These are phyloP conservation scores for Pelargonium exstipulatum DNA, from an alignment of 441 rosid genomes.

Conservation along the genomic window DNA sequence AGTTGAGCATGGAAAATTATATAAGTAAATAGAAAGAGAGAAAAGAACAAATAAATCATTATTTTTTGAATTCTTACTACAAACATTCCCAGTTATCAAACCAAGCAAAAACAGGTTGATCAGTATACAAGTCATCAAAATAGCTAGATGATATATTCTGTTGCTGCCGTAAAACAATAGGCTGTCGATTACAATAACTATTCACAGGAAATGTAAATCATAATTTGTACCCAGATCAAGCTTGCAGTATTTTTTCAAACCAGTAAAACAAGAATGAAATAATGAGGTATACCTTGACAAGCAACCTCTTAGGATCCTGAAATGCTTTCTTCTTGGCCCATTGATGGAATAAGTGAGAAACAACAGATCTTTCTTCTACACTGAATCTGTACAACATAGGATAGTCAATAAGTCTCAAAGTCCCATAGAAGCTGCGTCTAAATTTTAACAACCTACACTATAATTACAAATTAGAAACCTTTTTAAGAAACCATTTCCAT, in stretches of 20 bases:
- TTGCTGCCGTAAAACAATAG: neutral
- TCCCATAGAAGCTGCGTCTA: neutral
- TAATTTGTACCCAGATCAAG: neutral
- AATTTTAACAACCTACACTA: neutral
- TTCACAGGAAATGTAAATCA: neutral
- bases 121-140: neutral
- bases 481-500: constrained; percentile 62
- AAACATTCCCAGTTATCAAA: neutral
- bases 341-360: constrained; percentile 85
- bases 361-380: constrained; percentile 69
- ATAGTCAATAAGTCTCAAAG: neutral
- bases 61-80: neutral
- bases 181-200: neutral
- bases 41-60: neutral
- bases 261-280: constrained; percentile 13
- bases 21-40: neutral
- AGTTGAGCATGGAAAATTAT: neutral
- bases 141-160: constrained; percentile 3
- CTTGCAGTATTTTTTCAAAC: neutral
- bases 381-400: constrained; percentile 47
- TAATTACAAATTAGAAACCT: constrained; percentile 37
- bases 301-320: constrained; percentile 76
- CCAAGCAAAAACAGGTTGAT: neutral
- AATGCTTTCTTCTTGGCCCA: constrained; percentile 97
- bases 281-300: constrained; percentile 55